phyloP scores from a whole-genome alignment of 768 basidiomycete genomes.

The Termitomyces titanicus region DNA sequence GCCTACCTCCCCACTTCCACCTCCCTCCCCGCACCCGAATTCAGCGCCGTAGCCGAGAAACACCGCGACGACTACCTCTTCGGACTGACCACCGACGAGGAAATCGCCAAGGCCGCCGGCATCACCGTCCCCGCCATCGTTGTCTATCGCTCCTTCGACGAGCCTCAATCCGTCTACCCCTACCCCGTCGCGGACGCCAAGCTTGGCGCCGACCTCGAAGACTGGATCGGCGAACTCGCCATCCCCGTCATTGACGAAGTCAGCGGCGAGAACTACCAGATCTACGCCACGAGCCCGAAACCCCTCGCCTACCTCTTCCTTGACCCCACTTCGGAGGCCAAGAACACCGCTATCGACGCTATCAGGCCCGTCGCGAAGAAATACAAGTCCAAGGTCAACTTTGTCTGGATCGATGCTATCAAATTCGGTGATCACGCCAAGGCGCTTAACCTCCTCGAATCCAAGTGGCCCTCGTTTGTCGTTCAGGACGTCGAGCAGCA shows the following conservation, averaged over 20 bases:
- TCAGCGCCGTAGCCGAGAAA: constrained; percentile 75
- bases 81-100: constrained; percentile 75
- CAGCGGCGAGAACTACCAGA: constrained; percentile 86
- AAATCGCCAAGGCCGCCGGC: constrained; percentile 62
- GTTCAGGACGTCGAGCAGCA: constrained; percentile 82
- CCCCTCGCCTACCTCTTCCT: constrained; percentile 95
- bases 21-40: constrained; percentile 68
- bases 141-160: constrained; percentile 91
- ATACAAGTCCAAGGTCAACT: constrained; percentile 87
- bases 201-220: constrained; percentile 58
- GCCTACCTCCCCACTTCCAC: constrained; percentile 78
- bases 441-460: constrained; percentile 81
- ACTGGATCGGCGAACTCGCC: constrained; percentile 80
- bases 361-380: constrained; percentile 76
- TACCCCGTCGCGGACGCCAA: constrained; percentile 55
- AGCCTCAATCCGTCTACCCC: constrained; percentile 68
- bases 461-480: constrained; percentile 93
- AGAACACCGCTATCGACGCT: constrained; percentile 59
- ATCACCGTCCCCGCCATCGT: constrained; percentile 83
- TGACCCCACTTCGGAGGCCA: constrained; percentile 69
- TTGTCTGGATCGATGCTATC: constrained; percentile 96
- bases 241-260: constrained; percentile 91
- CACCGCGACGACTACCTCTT: constrained; percentile 95
- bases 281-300: constrained; percentile 77
- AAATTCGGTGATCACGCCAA: constrained; percentile 96